Evolutionary conservation across 2,329 filamentous ascomycete genomes (phyloP).

Genomic region (Colletotrichum theobromicola): DNA sequence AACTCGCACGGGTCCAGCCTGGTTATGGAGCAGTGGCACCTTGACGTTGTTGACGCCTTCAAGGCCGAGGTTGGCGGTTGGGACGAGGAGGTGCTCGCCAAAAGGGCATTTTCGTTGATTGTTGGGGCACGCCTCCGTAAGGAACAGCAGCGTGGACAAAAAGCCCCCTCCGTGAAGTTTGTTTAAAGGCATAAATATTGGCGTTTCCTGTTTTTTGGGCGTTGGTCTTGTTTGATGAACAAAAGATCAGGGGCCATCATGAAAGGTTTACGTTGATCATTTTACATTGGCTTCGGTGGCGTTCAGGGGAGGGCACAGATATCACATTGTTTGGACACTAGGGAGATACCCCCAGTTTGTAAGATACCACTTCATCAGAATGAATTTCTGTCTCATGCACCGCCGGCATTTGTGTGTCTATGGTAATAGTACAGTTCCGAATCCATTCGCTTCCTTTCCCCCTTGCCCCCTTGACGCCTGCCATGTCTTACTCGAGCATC

Average conservation of each 20-base stretch:
- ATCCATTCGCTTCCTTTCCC: conserved; percentile 14
- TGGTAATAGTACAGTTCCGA: conserved; percentile 28
- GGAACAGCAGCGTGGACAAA: conserved; percentile 5
- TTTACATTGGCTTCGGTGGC: neutral
- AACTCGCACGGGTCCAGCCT: conserved; percentile 50
- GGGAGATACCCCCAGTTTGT: conserved; percentile 8
- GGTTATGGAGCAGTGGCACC: conserved; percentile 59
- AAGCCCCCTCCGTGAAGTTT: conserved; percentile 11
- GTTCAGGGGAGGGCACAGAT: neutral
- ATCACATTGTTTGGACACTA: neutral
- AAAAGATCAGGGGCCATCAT: conserved; percentile 7
- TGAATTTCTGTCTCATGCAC: conserved; percentile 22
- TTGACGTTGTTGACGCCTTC: conserved; percentile 64
- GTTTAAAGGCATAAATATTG: neutral
- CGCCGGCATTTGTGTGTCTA: conserved; percentile 24
- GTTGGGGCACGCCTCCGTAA: conserved; percentile 52
- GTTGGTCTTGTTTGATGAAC: conserved; percentile 26
- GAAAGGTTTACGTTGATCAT: conserved; percentile 3
- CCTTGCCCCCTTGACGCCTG: conserved; percentile 5
- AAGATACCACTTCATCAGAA: conserved; percentile 23
- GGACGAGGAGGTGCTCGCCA: conserved; percentile 54
- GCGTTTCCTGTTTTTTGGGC: neutral
- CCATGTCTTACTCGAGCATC: conserved; percentile 76
- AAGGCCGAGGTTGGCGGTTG: conserved; percentile 51
- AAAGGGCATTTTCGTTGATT: conserved; percentile 59